Evolutionary conservation across 1,284 basidiomycete genomes (phyloP), one percentile per base, ranked within the genome.

Genomic region (Irpex sp.): DNA sequence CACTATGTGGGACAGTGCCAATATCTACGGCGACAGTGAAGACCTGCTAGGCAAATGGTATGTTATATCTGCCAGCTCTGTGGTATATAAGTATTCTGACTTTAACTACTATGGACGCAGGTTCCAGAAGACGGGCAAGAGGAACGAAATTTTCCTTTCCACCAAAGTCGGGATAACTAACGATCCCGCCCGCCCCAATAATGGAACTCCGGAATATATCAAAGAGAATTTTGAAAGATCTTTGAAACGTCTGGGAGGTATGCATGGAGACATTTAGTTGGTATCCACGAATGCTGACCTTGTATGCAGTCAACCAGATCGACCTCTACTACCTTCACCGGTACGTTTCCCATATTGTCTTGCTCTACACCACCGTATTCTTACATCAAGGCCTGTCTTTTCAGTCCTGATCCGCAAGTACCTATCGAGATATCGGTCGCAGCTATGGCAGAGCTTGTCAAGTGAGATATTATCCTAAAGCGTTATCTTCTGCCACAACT

Each of bases 141-240:
- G 78, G 5, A 66, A 74, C 57, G 70, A 81, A 48, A 77, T 82
- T 48, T 82, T 83, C 71, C 75, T 83, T 2, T 80, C 78, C 0
- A 82, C 81, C 61, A 83, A 82, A 69, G 79, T 79, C 52, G 78
- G 76, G 15, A 2, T 74, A 49, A 37, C 58, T 6, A 36, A 44
- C 13, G 36, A 62, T 2, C 60, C 64, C 1, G 63, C 48, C 44
- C 58, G 62, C 13, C 11, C 47, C 4, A 59, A 67, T 52, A 66
- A 69, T 17, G 69, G 68, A 13, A 64, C 64, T 6, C 71, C 73
- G 13, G 75, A 73, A 17, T 74, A 75, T 57, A 70, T 75, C 51
- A 67, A 65, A 1, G 49, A 67, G 26, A 68, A 66, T 5, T 62
- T 75, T 19, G 75, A 78, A 17, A 72, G 67, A 59, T 78, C 78